These are phyloP conservation scores for Candida nanaspora DNA, from an alignment of 805 yeast genomes.

Conservation along the genomic window DNA sequence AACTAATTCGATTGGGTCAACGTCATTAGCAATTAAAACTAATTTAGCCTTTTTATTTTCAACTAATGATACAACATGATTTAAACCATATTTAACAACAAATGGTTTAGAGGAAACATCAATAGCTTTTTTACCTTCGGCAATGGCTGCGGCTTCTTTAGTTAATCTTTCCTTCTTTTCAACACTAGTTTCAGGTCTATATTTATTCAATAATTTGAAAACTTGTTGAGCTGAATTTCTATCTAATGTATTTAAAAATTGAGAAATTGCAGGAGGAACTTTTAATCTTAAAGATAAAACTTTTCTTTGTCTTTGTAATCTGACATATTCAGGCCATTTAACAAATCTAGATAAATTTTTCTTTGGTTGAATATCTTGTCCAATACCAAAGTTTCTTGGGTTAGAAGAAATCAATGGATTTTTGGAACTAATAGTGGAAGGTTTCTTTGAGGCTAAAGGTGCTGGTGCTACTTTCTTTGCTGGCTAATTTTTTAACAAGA, in stretches of 20 bases:
- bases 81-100: slow-evolving; percentile 93
- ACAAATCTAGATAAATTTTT: slow-evolving; percentile 93
- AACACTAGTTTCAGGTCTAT: slow-evolving; percentile 93
- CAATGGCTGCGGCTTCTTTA: slow-evolving; percentile 96
- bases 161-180: slow-evolving; percentile 97
- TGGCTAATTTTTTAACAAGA: no score
- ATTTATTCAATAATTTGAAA: slow-evolving; percentile 93
- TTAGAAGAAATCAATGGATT: slow-evolving; percentile 84
- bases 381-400: slow-evolving; percentile 90
- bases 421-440: slow-evolving; percentile 40
- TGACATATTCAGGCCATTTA: slow-evolving; percentile 96
- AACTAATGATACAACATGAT: slow-evolving; percentile 91
- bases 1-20: slow-evolving; percentile 95
- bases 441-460: slow-evolving; percentile 75
- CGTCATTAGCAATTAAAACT: slow-evolving; percentile 94
- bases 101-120: slow-evolving; percentile 94
- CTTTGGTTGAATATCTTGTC: slow-evolving; percentile 88
- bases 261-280: slow-evolving; percentile 96
- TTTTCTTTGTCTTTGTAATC: slow-evolving; percentile 97
- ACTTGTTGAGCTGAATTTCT: slow-evolving; percentile 96
- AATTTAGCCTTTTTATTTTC: slow-evolving; percentile 97
- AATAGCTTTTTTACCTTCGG: slow-evolving; percentile 93
- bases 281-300: slow-evolving; percentile 86
- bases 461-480: slow-evolving; percentile 95
- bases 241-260: slow-evolving; percentile 91